Percentiles rank a stretch among this genome's conserved stretches.
Evolutionary conservation across 495 filamentous ascomycete species (phyloP).

Genomic region (Penicillium goetzii): DNA sequence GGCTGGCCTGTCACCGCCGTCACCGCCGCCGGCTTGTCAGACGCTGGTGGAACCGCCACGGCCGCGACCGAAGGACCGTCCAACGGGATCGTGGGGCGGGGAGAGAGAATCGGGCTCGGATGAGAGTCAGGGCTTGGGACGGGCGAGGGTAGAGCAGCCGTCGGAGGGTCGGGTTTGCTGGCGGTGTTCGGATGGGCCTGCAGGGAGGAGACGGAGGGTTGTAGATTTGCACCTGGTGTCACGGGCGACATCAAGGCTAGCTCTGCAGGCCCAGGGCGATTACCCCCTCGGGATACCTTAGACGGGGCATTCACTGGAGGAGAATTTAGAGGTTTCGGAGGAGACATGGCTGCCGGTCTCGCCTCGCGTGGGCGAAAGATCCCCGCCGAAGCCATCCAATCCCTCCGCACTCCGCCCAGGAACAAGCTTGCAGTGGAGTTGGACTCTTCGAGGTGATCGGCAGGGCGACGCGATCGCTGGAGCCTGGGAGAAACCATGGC

Average conservation of each 20-base stretch:
- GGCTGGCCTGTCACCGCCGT: background rate
- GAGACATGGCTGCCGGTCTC: background rate
- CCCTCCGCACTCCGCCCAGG: slow-evolving; percentile 64
- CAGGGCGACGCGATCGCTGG: slow-evolving; percentile 9
- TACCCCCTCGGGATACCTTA: background rate
- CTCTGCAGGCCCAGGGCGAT: slow-evolving; percentile 9
- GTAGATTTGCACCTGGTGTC: slow-evolving; percentile 27
- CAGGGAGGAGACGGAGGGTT: slow-evolving; percentile 4
- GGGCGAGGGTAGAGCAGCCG: slow-evolving; percentile 23
- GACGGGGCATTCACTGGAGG: background rate
- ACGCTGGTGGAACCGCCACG: background rate
- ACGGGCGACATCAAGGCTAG: slow-evolving; percentile 31
- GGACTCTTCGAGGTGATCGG: slow-evolving; percentile 53
- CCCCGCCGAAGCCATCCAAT: slow-evolving; percentile 60
- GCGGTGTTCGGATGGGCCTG: background rate
- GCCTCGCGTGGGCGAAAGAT: background rate
- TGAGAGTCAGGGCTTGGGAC: slow-evolving; percentile 24
- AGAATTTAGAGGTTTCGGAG: background rate
- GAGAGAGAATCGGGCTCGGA: slow-evolving; percentile 17
- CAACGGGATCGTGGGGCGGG: background rate
- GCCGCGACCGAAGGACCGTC: background rate
- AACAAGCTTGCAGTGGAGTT: slow-evolving; percentile 73
- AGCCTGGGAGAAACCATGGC: slow-evolving; percentile 13
- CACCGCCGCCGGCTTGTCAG: background rate
- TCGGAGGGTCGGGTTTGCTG: slow-evolving; percentile 14